Base-by-base conservation (phyloP, 441 rosid species). In the Corymbia calophylla region DNA sequence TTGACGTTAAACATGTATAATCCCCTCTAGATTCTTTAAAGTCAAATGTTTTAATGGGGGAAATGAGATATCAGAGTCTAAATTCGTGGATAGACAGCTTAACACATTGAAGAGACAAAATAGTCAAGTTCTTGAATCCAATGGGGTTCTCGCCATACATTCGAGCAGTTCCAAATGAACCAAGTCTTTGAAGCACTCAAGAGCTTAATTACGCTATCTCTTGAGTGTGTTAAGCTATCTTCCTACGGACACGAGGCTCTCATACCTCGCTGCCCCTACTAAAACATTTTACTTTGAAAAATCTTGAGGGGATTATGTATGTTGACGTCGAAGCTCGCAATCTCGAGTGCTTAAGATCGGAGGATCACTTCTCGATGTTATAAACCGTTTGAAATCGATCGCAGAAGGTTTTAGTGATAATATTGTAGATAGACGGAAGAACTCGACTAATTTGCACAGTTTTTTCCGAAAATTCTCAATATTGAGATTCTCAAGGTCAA, bases 101-200 rank as follows among this genome's bases (percentile, higher is more conserved):
- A 39, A 39, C 23, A 17, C 4, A 21, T 8, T 64, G 19, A 70
- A 70, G 80, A 32, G 3, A 9, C 47, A 18, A 70, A 32, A 7
- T 70, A 70, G 21, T 70, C 0, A 32, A 70, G 25, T 35, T 70
- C 8, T 2, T 70, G 7, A 68, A 21, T 68, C 80, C 44, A 19
- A 9, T 17, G 25, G 23, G 39, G 3, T 21, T 32, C 0, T 68
- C 1, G 21, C 3, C 13, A 1, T 8, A 68, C 0, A 39, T 32
- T 7, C 0, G 0, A 35, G 44, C 44, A 39, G 44, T 18, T 68
- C 18, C 25, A 18, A 68, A 68, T 68, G 44, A 32, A 18, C 32
- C 23, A 31, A 32, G 1, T 32, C 7, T 39, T 39, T 39, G 44
- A 39, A 39, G 44, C 44, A 39, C 44, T 39, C 44, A 39, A 39